Evolutionary conservation across 345 rosid species (phyloP).

Genomic region (Sisymbrium irio): DNA sequence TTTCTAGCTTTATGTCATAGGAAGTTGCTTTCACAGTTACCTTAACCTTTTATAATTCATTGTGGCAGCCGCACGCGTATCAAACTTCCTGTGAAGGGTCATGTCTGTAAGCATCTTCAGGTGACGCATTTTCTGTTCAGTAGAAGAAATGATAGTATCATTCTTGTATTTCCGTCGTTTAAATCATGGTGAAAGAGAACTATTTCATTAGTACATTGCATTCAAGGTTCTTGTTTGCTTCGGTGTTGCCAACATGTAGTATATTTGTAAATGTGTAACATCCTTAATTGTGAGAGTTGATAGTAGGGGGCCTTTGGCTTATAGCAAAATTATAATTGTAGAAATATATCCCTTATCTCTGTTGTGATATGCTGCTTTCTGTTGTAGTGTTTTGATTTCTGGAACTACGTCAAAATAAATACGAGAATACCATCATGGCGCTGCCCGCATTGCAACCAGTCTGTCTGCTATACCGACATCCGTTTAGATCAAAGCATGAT

Average conservation of each 20-base stretch:
- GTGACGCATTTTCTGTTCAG: conserved; percentile 39
- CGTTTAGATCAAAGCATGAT: conserved; percentile 73
- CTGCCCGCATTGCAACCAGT: conserved; percentile 85
- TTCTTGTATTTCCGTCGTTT: conserved; percentile 3
- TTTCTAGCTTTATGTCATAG: conserved; percentile 8
- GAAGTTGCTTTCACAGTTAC: conserved; percentile 13
- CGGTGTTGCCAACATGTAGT: not conserved
- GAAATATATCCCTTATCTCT: not conserved
- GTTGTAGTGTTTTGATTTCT: conserved; percentile 82
- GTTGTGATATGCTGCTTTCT: conserved; percentile 2
- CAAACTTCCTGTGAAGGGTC: conserved; percentile 80
- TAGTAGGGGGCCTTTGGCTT: not conserved
- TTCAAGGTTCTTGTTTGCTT: conserved; percentile 3
- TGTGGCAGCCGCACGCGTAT: conserved; percentile 65
- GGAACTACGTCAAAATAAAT: conserved; percentile 68
- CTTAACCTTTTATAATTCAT: not conserved
- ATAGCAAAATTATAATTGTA: not conserved
- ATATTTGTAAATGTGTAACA: not conserved
- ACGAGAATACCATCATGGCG: conserved; percentile 89
- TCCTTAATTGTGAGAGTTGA: not conserved
- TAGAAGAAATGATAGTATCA: not conserved
- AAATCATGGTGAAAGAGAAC: not conserved
- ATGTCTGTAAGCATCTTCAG: conserved; percentile 85
- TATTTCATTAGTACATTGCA: not conserved
- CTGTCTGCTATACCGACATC: conserved; percentile 67